These are phyloP conservation scores for Aspergillaceae sp. DNA, from an alignment of 2,329 filamentous ascomycete genomes.

Conservation along the genomic window DNA sequence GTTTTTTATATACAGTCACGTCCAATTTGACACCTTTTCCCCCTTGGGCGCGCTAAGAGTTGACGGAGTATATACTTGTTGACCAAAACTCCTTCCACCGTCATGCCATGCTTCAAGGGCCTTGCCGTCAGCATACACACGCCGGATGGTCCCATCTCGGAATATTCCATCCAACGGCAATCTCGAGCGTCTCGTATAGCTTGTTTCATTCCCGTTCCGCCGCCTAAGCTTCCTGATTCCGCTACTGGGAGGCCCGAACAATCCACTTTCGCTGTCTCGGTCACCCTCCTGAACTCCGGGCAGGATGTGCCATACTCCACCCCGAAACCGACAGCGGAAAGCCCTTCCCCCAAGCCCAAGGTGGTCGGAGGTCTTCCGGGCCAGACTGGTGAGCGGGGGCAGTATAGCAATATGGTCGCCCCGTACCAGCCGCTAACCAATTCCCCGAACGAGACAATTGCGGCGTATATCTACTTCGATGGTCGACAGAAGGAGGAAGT, in stretches of 20 bases:
- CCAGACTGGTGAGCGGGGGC: conserved; percentile 43
- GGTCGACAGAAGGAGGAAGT: conserved; percentile 93
- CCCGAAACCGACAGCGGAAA: conserved; percentile 66
- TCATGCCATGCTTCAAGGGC: conserved; percentile 96
- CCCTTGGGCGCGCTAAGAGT: not conserved
- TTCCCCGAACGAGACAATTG: conserved; percentile 92
- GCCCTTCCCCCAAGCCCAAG: conserved; percentile 73
- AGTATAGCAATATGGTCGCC: conserved; percentile 52
- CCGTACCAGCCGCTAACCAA: conserved; percentile 90
- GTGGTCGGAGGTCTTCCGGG: conserved; percentile 65
- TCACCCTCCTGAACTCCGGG: conserved; percentile 83
- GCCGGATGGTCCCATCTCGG: conserved; percentile 68
- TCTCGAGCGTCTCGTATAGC: conserved; percentile 86
- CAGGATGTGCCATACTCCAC: conserved; percentile 88
- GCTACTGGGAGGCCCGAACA: conserved; percentile 73
- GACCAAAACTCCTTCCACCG: conserved; percentile 7
- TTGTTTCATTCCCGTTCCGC: conserved; percentile 92
- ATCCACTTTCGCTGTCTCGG: conserved; percentile 95
- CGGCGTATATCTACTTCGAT: conserved; percentile 98
- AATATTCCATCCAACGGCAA: conserved; percentile 92
- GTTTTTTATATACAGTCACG: not conserved
- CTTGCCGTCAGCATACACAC: conserved; percentile 96
- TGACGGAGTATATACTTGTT: not conserved
- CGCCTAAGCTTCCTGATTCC: conserved; percentile 64
- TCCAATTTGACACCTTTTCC: not conserved